Evolutionary conservation across 2,329 filamentous ascomycete species (phyloP), one percentile per base, ranked within the genome.

Genomic region (Apiospora aurea): DNA sequence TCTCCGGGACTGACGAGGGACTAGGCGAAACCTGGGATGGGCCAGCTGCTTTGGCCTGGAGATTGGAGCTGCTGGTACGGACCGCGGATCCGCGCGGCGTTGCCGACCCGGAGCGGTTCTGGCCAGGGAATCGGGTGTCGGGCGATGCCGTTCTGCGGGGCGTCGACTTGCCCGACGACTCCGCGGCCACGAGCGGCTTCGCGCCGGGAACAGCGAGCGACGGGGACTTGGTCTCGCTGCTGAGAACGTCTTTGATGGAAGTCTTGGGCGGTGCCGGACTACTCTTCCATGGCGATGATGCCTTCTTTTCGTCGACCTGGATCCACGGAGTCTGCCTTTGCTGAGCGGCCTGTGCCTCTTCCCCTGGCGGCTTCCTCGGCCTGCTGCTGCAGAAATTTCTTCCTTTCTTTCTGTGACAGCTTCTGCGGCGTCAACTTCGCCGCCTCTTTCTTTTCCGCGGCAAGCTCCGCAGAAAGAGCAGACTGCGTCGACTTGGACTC

Each of bases 361-460:
- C 82, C 57, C 57, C 75, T 74, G 10, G 84, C 81, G 44, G 81
- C 82, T 72, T 87, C 83, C 47, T 84, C 83, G 34, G 87, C 83
- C 77, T 93, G 90, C 73, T 90, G 87, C 77, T 94, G 92, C 77
- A 94, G 90, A 75, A 95, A 90, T 79, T 90, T 93, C 83, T 97
- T 98, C 29, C 95, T 91, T 80, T 98, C 95, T 79, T 96, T 97
- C 77, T 98, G 96, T 0, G 95, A 97, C 75, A 97, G 82, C 79
- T 94, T 97, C 0, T 82, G 79, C 21, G 84, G 83, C 0, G 84
- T 77, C 51, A 78, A 70, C 75, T 83, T 86, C 69, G 72, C 79
- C 71, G 80, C 72, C 24, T 86, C 83, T 70, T 82, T 86, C 67
- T 81, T 87, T 75, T 89, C 86, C 0, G 86, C 87, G 6, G 86